Percentiles rank a stretch among this genome's conserved stretches.
These are phyloP conservation scores for Hymenoscyphus fructigenus DNA, from an alignment of 2,329 filamentous ascomycete species.

Conservation along the genomic window DNA sequence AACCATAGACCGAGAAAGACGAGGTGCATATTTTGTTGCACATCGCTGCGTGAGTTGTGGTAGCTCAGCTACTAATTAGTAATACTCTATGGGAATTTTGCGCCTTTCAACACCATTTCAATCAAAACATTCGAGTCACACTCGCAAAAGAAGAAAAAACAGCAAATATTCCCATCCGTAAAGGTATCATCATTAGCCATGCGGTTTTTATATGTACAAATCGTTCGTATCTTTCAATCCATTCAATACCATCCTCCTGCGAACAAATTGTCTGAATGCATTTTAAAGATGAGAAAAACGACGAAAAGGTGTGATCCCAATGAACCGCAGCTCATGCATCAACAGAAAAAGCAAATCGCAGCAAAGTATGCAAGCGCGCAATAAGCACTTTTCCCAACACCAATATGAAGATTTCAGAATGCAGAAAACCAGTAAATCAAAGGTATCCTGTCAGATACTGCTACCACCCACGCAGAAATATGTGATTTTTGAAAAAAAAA, in stretches of 20 bases:
- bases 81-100: too few relatives aligned
- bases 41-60: too few relatives aligned
- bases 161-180: not conserved
- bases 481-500: not conserved
- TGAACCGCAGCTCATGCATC: slow-evolving; percentile 7
- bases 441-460: not conserved
- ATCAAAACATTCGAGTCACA: too few relatives aligned
- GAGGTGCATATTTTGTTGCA: too few relatives aligned
- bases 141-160: too few relatives aligned
- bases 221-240: not conserved
- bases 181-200: not conserved
- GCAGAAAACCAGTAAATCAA: slow-evolving; percentile 2
- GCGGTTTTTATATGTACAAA: not conserved
- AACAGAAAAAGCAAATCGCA: slow-evolving; percentile 4
- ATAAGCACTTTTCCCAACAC: slow-evolving; percentile 23
- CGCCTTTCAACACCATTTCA: too few relatives aligned
- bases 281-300: not conserved
- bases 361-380: slow-evolving; percentile 11
- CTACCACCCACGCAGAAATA: slow-evolving; percentile 1
- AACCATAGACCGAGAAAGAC: too few relatives aligned
- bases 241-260: not conserved
- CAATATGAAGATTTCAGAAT: slow-evolving; percentile 10
- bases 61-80: too few relatives aligned
- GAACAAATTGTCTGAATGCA: not conserved
- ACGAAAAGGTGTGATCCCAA: not conserved